Evolutionary conservation across 352 stramenopile genomes (phyloP).

Genomic region (Globisporangium recalcitrans): DNA sequence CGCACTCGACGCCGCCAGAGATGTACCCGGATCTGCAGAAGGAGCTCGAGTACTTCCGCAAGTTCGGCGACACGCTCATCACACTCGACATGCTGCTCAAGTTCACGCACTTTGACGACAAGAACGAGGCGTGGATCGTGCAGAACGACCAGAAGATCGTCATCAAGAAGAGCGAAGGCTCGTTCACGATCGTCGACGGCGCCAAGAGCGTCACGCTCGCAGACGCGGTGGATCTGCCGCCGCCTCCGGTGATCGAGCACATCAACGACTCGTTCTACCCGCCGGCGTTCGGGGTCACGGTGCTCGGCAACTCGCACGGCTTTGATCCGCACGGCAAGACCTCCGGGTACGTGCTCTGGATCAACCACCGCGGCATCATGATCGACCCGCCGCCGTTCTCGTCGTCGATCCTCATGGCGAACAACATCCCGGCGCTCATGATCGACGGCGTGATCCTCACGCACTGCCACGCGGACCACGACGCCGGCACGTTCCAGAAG

Average conservation of each 20-base stretch:
- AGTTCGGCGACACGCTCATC: slow-evolving; percentile 88
- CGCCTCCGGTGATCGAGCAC: slow-evolving; percentile 30
- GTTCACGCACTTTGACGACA: slow-evolving; percentile 83
- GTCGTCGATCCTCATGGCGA: slow-evolving; percentile 76
- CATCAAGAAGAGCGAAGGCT: slow-evolving; percentile 62
- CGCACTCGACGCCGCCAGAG: slow-evolving; percentile 42
- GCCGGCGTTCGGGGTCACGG: slow-evolving; percentile 93
- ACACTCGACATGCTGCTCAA: slow-evolving; percentile 85
- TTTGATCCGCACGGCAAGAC: slow-evolving; percentile 93
- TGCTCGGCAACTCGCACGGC: slow-evolving; percentile 93
- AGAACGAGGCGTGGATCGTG: slow-evolving; percentile 45
- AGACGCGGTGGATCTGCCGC: slow-evolving; percentile 51
- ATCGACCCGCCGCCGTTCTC: slow-evolving; percentile 94
- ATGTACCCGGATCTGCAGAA: slow-evolving; percentile 71
- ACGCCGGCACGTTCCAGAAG: slow-evolving; percentile 96
- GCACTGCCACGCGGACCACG: slow-evolving; percentile 95
- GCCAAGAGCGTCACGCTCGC: slow-evolving; percentile 50
- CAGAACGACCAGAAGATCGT: slow-evolving; percentile 60
- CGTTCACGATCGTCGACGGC: slow-evolving; percentile 62
- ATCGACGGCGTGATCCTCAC: slow-evolving; percentile 97
- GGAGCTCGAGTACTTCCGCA: slow-evolving; percentile 88
- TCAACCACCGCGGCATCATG: slow-evolving; percentile 95
- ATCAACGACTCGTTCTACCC: slow-evolving; percentile 86
- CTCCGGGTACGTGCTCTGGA: slow-evolving; percentile 96
- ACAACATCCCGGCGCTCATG: slow-evolving; percentile 87